Base-by-base conservation (phyloP, 1,284 basidiomycete species). In the Singerocomus rubriflavus region DNA sequence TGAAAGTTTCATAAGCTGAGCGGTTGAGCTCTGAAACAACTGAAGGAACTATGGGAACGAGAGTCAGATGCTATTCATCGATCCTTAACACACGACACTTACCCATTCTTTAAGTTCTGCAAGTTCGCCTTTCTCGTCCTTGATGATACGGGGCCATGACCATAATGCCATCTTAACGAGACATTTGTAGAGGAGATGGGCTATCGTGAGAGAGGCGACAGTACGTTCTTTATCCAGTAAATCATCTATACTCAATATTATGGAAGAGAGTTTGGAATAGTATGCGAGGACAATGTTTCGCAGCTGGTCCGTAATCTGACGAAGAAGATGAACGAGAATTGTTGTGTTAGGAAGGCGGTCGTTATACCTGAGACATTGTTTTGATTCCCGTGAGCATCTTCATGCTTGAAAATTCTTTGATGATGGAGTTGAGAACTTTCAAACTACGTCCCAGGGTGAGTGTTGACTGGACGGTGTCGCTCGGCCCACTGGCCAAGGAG, bases 141-240 rank as follows among this genome's bases (percentile, higher is more conserved):
- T 78, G 36, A 72, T 75, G 17, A 78, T 65, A 38, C 80, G 76
- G 42, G 81, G 77, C 82, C 86, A 91, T 8, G 82, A 64, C 86
- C 87, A 91, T 36, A 76, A 60, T 13, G 79, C 78, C 62, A 87
- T 75, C 58, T 82, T 88, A 12, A 74, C 70, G 37, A 91, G 67
- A 57, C 78, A 82, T 63, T 91, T 91, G 70, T 82, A 89, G 6
- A 82, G 67, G 10, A 88, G 66, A 61, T 91, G 88, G 4, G 79
- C 78, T 14, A 88, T 67, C 5, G 78, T 61, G 42, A 91, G 70
- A 53, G 82, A 80, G 52, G 81, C 76, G 2, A 63, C 71, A 45
- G 58, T 78, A 48, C 57, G 68, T 57, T 59, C 74, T 57, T 55
- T 71, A 63, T 51, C 66, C 54, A 71, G 73, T 48, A 57, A 71